phyloP scores from a whole-genome alignment of 371 early-diverging fungal genomes.

The Circinella umbellata region DNA sequence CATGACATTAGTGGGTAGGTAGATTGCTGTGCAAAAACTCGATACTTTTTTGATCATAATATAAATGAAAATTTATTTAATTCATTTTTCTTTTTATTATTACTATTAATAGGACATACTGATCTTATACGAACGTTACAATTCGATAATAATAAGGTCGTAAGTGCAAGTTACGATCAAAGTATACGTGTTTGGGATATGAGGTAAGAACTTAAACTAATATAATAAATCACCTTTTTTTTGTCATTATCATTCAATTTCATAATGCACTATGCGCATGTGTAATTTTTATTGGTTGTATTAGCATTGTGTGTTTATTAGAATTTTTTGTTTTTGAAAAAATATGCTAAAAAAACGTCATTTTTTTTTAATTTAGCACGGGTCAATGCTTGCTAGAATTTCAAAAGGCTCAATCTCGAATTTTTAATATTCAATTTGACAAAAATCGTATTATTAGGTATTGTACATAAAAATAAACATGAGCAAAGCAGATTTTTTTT shows the following conservation, averaged over 20 bases:
- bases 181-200: conserved; percentile 95
- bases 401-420: conserved; percentile 83
- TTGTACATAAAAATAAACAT: no score
- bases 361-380: conserved; percentile 75
- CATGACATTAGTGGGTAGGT: conserved; percentile 49
- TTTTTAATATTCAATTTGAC: conserved; percentile 91
- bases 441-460: conserved; percentile 77
- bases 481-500: no score
- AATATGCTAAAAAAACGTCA: conserved; percentile 64
- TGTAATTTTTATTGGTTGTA: background rate
- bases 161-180: conserved; percentile 82
- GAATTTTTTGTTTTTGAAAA: no score
- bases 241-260: no score
- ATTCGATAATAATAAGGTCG: conserved; percentile 62
- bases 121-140: conserved; percentile 91
- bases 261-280: conserved; percentile 1
- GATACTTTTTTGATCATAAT: background rate
- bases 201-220: conserved; percentile 9
- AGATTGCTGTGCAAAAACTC: background rate
- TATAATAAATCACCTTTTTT: no score
- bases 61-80: background rate
- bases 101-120: conserved; percentile 74
- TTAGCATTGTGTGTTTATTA: background rate
- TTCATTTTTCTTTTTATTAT: background rate
- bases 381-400: conserved; percentile 58